Base-by-base conservation (phyloP, 164 flowering plant species). In the Stephania yunnanensis region DNA sequence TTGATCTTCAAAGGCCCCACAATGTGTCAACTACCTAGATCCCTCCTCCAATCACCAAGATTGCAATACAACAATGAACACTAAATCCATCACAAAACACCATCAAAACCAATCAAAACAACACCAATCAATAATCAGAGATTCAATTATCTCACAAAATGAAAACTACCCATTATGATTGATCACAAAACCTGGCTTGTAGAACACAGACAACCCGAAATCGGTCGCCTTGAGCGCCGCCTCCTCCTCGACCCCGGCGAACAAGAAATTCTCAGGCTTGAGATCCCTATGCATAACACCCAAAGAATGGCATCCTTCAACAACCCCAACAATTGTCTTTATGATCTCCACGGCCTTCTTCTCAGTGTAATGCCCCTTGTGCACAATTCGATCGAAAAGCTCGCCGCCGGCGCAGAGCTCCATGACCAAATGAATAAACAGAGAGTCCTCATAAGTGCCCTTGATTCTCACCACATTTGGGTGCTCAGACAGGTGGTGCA, bases 241-340 rank as follows among this genome's bases (percentile, higher is more conserved):
- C 81, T 92, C 98, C 66, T 92, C 98, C 48, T 80, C 86, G 36
- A 83, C 36, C 20, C 76, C 80, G 74, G 82, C 84, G 71, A 94
- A 91, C 85, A 94, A 83, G 87, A 94, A 94, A 78, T 94, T 94
- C 88, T 94, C 98, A 50, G 98, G 98, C 87, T 94, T 94, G 73
- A 94, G 88, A 80, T 93, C 98, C 61, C 98, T 81, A 82, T 93
- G 98, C 91, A 93, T 89, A 31, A 93, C 98, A 29, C 98, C 98
- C 71, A 92, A 90, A 55, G 97, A 90, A 77, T 94, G 98, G 77
- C 98, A 94, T 50, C 84, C 88, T 85, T 94, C 94, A 22, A 94
- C 95, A 42, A 94, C 98, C 3, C 88, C 89, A 31, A 91, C 91
- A 76, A 94, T 91, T 0, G 89, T 88, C 82, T 90, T 90, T 70